A percentile compares a stretch with the other conserved stretches of the same genome.
phyloP scores from a whole-genome alignment of 768 basidiomycete species.

The Rhizopogon vesiculosus region DNA sequence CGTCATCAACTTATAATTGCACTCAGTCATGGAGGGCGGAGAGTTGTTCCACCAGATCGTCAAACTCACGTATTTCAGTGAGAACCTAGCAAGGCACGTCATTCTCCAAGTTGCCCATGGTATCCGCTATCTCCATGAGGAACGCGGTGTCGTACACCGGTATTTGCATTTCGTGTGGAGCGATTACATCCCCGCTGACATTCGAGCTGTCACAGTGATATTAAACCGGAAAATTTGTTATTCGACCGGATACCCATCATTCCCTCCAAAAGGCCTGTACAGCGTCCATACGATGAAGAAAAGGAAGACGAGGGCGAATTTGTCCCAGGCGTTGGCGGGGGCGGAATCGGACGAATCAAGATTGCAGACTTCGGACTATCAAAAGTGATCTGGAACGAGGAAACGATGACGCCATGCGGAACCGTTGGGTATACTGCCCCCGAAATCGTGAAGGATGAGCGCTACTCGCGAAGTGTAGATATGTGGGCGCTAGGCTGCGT shows the following conservation, averaged over 20 bases:
- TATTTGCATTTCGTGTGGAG: constrained; percentile 14
- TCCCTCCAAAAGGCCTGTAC: constrained; percentile 70
- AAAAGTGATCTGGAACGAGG: constrained; percentile 98
- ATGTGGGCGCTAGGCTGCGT: constrained; percentile 99
- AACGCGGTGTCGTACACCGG: constrained; percentile 96
- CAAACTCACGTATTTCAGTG: constrained; percentile 97
- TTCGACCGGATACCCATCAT: constrained; percentile 91
- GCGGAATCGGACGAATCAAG: constrained; percentile 96
- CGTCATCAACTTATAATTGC: constrained; percentile 8
- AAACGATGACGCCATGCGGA: constrained; percentile 99
- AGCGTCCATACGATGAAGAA: constrained; percentile 93
- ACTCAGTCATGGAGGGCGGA: constrained; percentile 90
- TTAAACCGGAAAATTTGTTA: constrained; percentile 96
- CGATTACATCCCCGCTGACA: not conserved
- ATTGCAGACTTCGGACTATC: constrained; percentile 98
- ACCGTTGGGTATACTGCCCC: constrained; percentile 99
- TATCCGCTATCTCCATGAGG: constrained; percentile 94
- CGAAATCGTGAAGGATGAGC: constrained; percentile 98
- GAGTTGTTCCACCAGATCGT: constrained; percentile 99
- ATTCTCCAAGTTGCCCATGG: constrained; percentile 94
- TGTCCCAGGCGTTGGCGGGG: constrained; percentile 86
- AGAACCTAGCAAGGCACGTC: constrained; percentile 94
- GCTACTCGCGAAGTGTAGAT: constrained; percentile 94
- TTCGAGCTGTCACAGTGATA: constrained; percentile 49
- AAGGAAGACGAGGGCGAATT: constrained; percentile 99